Percentiles rank a stretch among this genome's conserved stretches.
phyloP scores from a whole-genome alignment of 805 yeast genomes.

The Hemisphaericaspora nanyangensis region DNA sequence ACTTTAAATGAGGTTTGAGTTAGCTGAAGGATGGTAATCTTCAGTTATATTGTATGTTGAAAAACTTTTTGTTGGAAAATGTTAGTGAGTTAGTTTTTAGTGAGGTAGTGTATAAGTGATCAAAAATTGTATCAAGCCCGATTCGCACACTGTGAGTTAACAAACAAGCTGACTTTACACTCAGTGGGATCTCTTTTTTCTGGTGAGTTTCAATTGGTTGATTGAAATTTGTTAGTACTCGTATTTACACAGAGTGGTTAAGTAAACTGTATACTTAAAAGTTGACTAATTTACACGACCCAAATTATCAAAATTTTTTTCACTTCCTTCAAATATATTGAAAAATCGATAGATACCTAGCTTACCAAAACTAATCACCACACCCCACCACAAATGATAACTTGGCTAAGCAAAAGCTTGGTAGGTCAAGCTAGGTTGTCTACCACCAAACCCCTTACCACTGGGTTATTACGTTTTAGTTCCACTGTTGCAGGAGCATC shows the following conservation, averaged over 20 bases:
- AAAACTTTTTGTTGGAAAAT: background rate
- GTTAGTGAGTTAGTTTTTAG: too few relatives aligned
- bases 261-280: background rate
- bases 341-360: background rate
- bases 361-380: background rate
- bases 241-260: background rate
- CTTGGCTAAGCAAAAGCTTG: slow-evolving; percentile 10
- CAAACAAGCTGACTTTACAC: too few relatives aligned
- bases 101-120: background rate
- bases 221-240: background rate
- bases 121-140: background rate
- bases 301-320: slow-evolving; percentile 2
- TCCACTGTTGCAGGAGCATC: slow-evolving; percentile 8
- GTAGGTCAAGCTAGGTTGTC: slow-evolving; percentile 2
- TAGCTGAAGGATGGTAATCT: too few relatives aligned
- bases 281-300: background rate
- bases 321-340: background rate
- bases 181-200: background rate
- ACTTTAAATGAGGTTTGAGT: too few relatives aligned
- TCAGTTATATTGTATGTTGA: background rate
- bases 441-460: background rate
- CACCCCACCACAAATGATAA: slow-evolving; percentile 4
- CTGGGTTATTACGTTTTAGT: slow-evolving; percentile 9
- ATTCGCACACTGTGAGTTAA: background rate
- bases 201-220: slow-evolving; percentile 1